Base-by-base conservation (phyloP, 805 yeast species). In the Schizosaccharomyces octosporus region DNA sequence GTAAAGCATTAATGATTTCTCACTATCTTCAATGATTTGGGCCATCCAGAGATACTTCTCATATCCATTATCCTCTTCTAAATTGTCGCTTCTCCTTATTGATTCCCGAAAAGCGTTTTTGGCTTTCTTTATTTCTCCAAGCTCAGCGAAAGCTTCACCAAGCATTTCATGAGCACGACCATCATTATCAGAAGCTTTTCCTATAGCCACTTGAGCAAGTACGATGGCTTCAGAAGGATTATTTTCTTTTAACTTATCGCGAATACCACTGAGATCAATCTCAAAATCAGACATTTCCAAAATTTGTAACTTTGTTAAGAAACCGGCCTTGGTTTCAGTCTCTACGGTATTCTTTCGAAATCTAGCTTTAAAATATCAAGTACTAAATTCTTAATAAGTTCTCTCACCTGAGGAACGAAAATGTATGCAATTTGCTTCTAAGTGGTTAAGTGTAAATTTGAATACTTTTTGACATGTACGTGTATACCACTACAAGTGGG, bases 1-100 rank as follows among this genome's bases (percentile, higher is more conserved):
- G 63, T 84, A 75, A 64, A 77, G 74, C 9, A 73, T 69, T 19
- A 86, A 67, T 11, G 96, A 96, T 66, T 80, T 65, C 42, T 93
- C 95, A 55, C 96, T 96, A 21, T 42, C 31, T 19, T 59, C 55
- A 42, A 19, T 42, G 5, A 59, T 21, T 29, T 59, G 61, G 24
- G 54, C 61, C 54, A 59, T 9, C 60, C 60, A 48, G 0, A 60
- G 41, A 27, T 21, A 72, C 71, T 66, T 66, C 63, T 66, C 66
- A 65, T 64, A 65, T 62, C 62, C 61, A 7, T 3, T 11, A 17
- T 57, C 61, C 4, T 59, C 43, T 19, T 19, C 11, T 39, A 21
- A 36, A 6, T 24, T 21, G 2, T 57, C 36, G 17, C 45, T 17
- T 6, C 39, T 5, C 15, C 5, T 15, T 24, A 57, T 36, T 3